Evolutionary conservation across 176 grass and related monocot genomes (phyloP).

Genomic region (Oryza australiensis): DNA sequence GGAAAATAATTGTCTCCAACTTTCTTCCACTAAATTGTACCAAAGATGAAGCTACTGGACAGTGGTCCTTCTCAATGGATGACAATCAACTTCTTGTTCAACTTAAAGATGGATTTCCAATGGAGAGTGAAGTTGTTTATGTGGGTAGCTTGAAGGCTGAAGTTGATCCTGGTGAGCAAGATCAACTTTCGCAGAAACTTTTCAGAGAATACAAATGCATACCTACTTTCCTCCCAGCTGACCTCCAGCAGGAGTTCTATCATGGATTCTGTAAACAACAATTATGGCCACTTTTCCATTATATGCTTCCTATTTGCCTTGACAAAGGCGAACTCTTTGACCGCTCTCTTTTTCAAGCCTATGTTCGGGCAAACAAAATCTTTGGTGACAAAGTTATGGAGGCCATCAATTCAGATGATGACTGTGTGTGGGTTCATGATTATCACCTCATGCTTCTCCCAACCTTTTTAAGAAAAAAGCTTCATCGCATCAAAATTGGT

Average conservation of each 20-base stretch:
- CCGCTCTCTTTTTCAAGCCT: constrained; percentile 73
- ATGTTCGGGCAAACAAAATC: constrained; percentile 68
- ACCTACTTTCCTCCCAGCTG: constrained; percentile 67
- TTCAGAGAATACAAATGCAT: constrained; percentile 67
- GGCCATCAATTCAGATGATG: constrained; percentile 74
- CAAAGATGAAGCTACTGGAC: constrained; percentile 58
- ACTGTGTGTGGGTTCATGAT: constrained; percentile 90
- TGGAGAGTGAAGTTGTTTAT: constrained; percentile 60
- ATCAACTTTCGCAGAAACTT: constrained; percentile 64
- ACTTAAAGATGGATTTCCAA: constrained; percentile 69
- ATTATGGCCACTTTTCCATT: constrained; percentile 86
- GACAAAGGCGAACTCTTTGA: constrained; percentile 76
- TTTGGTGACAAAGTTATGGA: constrained; percentile 84
- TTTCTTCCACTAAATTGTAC: constrained; percentile 65
- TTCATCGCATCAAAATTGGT: constrained; percentile 67
- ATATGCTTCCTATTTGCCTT: constrained; percentile 86
- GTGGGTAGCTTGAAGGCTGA: constrained; percentile 73
- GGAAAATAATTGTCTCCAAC: constrained; percentile 82
- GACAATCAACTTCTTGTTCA: constrained; percentile 75
- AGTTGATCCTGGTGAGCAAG: constrained; percentile 69
- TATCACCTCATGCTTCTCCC: constrained; percentile 90
- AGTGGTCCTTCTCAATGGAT: constrained; percentile 72
- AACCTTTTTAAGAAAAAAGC: constrained; percentile 71
- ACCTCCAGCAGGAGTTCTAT: constrained; percentile 68
- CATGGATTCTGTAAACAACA: constrained; percentile 84